A percentile compares a stretch with the other conserved stretches of the same genome.
Conservation (phyloP, 108 stramenopile species). For the Fragilaria radians region DNA sequence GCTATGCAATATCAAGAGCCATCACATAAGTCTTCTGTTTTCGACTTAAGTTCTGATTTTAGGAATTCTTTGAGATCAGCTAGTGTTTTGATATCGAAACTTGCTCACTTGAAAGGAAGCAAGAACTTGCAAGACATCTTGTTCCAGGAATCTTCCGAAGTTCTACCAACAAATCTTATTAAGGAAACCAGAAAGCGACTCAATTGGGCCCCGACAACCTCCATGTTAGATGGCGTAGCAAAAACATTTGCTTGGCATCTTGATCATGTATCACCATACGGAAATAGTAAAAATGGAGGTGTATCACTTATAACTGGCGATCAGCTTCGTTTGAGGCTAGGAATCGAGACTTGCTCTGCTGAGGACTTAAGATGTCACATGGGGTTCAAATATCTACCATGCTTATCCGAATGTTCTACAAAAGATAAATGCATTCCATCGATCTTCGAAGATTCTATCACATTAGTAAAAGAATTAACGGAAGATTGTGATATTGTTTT, state of each 20-base stretch:
- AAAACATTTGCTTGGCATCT: conserved; percentile 64
- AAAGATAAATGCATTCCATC: conserved; percentile 49
- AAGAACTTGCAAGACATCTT: not conserved
- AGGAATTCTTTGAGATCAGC: not conserved
- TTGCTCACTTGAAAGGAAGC: conserved; percentile 1
- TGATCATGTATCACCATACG: conserved; percentile 49
- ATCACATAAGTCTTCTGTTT: not conserved
- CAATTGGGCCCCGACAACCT: conserved; percentile 35
- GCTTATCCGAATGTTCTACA: conserved; percentile 63
- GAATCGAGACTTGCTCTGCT: conserved; percentile 27
- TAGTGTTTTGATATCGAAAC: not conserved
- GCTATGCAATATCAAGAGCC: conserved; percentile 58
- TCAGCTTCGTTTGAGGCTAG: conserved; percentile 35
- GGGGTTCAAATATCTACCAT: conserved; percentile 36
- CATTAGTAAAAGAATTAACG: conserved; percentile 33
- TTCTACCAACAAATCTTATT: not conserved
- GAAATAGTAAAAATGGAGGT: conserved; percentile 10
- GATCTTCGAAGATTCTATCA: conserved; percentile 46
- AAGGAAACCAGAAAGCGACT: conserved; percentile 25
- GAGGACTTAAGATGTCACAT: conserved; percentile 41
- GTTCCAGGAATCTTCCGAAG: not conserved
- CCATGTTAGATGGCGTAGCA: conserved; percentile 44
- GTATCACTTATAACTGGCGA: conserved; percentile 33
- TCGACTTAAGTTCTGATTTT: not conserved
- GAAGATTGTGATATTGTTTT: conserved; percentile 66